Conservation (phyloP, 352 stramenopile genomes). For the Achlya hypogyna region DNA sequence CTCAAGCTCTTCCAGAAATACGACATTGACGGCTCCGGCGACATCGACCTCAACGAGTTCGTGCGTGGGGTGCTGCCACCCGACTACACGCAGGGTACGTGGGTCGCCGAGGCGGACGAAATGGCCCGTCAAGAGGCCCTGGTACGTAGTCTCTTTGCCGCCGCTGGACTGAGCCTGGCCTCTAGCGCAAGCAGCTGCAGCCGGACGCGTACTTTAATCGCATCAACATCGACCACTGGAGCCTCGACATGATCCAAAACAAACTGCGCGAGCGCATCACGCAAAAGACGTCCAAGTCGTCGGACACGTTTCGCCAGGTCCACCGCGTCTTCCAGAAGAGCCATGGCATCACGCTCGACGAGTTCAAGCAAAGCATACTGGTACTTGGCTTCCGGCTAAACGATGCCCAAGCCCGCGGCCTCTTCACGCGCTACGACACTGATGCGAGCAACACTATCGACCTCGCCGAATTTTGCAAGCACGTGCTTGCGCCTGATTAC, state of each 20-base stretch:
- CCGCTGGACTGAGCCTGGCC: background rate
- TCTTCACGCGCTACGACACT: constrained; percentile 67
- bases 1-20: constrained; percentile 61
- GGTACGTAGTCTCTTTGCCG: background rate
- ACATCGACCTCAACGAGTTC: constrained; percentile 75
- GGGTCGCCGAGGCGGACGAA: constrained; percentile 68
- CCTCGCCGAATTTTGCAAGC: constrained; percentile 72
- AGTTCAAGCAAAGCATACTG: constrained; percentile 61
- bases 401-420: constrained; percentile 39
- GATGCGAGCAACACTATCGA: constrained; percentile 72
- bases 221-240: constrained; percentile 70
- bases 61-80: constrained; percentile 64
- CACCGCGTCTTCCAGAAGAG: constrained; percentile 78
- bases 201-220: constrained; percentile 66
- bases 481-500: constrained; percentile 70
- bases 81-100: constrained; percentile 61
- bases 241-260: constrained; percentile 64
- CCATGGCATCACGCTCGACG: constrained; percentile 56
- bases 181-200: constrained; percentile 17
- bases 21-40: constrained; percentile 58
- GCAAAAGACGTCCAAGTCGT: constrained; percentile 65
- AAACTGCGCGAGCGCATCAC: constrained; percentile 75
- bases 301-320: constrained; percentile 68
- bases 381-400: constrained; percentile 65
- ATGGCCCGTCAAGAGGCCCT: constrained; percentile 44